phyloP scores from a whole-genome alignment of 768 basidiomycete genomes.

The Phylloporus sp. region DNA sequence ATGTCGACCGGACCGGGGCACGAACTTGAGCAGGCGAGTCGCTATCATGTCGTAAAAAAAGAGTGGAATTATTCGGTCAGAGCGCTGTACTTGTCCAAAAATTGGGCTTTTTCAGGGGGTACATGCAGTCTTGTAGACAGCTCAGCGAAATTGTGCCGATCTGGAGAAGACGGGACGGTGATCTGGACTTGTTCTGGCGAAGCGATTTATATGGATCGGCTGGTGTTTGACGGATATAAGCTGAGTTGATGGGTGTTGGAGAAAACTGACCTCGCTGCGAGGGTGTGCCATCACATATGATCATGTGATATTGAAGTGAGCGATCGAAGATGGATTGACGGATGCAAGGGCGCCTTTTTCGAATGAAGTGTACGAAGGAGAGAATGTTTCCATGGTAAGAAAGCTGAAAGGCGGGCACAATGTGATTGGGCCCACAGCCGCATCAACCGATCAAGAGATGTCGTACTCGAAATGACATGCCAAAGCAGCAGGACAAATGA shows the following conservation, averaged over 20 bases:
- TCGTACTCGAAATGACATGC: constrained; percentile 24
- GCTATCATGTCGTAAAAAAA: constrained; percentile 26
- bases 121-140: not conserved
- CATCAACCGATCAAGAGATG: constrained; percentile 25
- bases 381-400: constrained; percentile 29
- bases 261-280: constrained; percentile 14
- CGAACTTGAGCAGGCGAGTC: constrained; percentile 10
- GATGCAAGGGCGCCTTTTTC: constrained; percentile 4
- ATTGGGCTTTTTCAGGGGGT: not conserved
- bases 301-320: constrained; percentile 6
- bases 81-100: not conserved
- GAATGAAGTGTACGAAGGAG: not conserved
- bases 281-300: constrained; percentile 8
- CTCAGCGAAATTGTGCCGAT: constrained; percentile 11
- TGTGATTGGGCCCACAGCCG: constrained; percentile 16
- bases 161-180: constrained; percentile 4
- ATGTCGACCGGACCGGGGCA: constrained; percentile 21
- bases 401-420: constrained; percentile 10
- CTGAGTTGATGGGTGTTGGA: constrained; percentile 4
- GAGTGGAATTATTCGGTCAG: constrained; percentile 1
- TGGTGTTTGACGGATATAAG: constrained; percentile 19
- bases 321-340: constrained; percentile 1
- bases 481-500: constrained; percentile 16
- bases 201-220: constrained; percentile 7
- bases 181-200: constrained; percentile 8